Evolutionary conservation across 164 flowering plant species (phyloP).

Genomic region (Nymphaea colorata): DNA sequence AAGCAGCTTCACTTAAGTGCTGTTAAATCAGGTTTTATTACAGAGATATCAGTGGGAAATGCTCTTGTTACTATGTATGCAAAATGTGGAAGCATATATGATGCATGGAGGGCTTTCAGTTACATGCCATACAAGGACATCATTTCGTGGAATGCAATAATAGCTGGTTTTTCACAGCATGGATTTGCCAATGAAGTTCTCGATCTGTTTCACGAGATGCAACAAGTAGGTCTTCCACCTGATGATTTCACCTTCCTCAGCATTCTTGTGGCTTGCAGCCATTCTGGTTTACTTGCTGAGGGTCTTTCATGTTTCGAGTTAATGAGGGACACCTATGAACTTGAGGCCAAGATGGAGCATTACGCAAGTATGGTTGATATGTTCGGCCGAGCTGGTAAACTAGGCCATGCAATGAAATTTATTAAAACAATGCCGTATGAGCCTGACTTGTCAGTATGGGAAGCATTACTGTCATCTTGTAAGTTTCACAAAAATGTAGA

Average conservation of each 20-base stretch:
- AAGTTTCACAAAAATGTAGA: slow-evolving; percentile 54
- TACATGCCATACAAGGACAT: slow-evolving; percentile 50
- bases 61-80: slow-evolving; percentile 74
- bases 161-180: slow-evolving; percentile 58
- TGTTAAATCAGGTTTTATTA: slow-evolving; percentile 46
- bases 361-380: slow-evolving; percentile 67
- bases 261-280: slow-evolving; percentile 49
- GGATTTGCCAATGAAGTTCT: slow-evolving; percentile 44
- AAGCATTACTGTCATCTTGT: slow-evolving; percentile 57
- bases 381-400: slow-evolving; percentile 56
- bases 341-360: slow-evolving; percentile 53
- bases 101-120: slow-evolving; percentile 42
- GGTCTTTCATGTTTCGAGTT: slow-evolving; percentile 39
- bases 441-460: slow-evolving; percentile 48
- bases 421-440: slow-evolving; percentile 42
- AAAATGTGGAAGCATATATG: slow-evolving; percentile 56
- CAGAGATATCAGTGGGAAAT: slow-evolving; percentile 58
- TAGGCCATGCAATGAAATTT: slow-evolving; percentile 53
- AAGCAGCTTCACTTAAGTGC: slow-evolving; percentile 39
- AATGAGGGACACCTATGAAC: slow-evolving; percentile 34
- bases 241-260: slow-evolving; percentile 65
- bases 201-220: slow-evolving; percentile 39
- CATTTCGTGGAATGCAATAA: slow-evolving; percentile 65
- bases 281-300: slow-evolving; percentile 36
- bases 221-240: slow-evolving; percentile 30